Evolutionary conservation across 345 rosid genomes (phyloP).

Genomic region (Ceriops decandra): DNA sequence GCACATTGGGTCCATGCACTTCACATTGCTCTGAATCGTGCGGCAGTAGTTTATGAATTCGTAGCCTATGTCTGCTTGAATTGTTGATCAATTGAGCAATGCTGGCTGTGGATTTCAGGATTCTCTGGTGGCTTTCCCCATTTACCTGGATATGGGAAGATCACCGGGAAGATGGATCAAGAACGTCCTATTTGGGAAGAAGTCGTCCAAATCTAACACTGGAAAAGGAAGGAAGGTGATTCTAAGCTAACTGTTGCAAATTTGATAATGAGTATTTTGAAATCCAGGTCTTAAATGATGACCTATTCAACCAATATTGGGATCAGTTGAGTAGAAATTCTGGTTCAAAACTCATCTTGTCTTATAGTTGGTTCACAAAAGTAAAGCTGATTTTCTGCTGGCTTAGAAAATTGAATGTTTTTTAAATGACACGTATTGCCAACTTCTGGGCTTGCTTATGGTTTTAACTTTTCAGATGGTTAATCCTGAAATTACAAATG

Average conservation of each 20-base stretch:
- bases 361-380: too few relatives aligned
- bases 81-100: not conserved
- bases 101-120: conserved; percentile 26
- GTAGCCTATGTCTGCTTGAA: not conserved
- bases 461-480: not conserved
- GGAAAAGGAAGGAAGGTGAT: conserved; percentile 68
- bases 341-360: too few relatives aligned
- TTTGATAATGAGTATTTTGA: not conserved
- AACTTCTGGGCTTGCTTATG: not conserved
- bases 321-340: too few relatives aligned
- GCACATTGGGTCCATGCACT: not conserved
- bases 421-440: not conserved
- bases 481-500: not conserved
- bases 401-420: not conserved
- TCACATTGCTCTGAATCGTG: not conserved
- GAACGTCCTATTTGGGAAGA: conserved; percentile 76
- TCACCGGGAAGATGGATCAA: conserved; percentile 84
- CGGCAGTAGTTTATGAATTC: not conserved
- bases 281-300: not conserved
- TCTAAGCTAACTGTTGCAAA: not conserved
- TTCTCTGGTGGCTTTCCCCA: conserved; percentile 17
- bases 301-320: not conserved
- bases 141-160: conserved; percentile 52
- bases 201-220: conserved; percentile 54
- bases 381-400: too few relatives aligned